A percentile compares a stretch with the other conserved stretches of the same genome.
These are phyloP conservation scores for Nakazawaea pomicola DNA, from an alignment of 805 yeast genomes.

Conservation along the genomic window DNA sequence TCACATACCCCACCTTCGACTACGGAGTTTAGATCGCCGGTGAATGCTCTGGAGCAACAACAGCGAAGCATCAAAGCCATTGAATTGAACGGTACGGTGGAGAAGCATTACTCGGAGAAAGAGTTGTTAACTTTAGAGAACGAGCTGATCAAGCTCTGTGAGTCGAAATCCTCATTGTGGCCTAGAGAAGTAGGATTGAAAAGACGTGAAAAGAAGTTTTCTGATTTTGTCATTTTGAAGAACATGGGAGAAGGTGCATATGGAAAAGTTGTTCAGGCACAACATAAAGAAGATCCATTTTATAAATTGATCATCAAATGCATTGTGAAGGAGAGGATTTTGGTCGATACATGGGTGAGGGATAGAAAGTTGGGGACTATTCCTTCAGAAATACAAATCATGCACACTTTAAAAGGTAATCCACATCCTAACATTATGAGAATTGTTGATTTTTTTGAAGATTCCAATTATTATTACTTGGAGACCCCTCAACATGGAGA, in stretches of 20 bases:
- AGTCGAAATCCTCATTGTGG: constrained; percentile 36
- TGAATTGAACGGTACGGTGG: constrained; percentile 5
- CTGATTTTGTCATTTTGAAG: constrained; percentile 66
- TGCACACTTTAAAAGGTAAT: constrained; percentile 69
- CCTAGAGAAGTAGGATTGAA: constrained; percentile 58
- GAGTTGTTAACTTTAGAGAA: constrained; percentile 42
- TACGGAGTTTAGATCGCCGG: constrained; percentile 1
- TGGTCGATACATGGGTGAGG: constrained; percentile 97
- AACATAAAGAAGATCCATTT: constrained; percentile 54
- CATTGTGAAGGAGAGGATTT: constrained; percentile 85
- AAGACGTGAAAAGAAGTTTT: constrained; percentile 65
- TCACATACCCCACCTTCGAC: constrained; percentile 13
- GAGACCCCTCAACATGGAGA: constrained; percentile 89
- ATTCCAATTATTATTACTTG: constrained; percentile 79
- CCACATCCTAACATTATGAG: constrained; percentile 88
- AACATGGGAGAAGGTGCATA: constrained; percentile 96
- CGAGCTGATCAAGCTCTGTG: constrained; percentile 33
- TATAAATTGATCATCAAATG: constrained; percentile 79
- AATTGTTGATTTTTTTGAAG: constrained; percentile 89
- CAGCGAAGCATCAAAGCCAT: constrained; percentile 1
- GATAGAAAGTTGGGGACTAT: constrained; percentile 89
- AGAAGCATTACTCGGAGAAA: constrained; percentile 7
- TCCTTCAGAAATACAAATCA: constrained; percentile 92
- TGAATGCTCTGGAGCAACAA: too few species aligned
- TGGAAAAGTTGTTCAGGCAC: constrained; percentile 84